Conservation (phyloP, 2,329 filamentous ascomycete genomes). For the Pyricularia pennisetigena region DNA sequence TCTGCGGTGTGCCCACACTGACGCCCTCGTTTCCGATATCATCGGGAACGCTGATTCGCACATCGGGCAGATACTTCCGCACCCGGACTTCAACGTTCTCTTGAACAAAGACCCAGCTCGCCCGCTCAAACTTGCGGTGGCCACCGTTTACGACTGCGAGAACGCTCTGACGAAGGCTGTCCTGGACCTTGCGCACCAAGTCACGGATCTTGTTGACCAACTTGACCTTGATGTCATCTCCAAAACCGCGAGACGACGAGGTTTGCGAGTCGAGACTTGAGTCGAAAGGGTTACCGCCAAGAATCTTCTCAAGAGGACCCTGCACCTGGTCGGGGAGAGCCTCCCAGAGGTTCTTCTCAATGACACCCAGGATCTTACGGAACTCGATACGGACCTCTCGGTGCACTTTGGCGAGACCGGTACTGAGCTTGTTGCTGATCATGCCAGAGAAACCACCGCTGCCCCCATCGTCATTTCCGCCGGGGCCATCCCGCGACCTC, state of each 20-base stretch:
- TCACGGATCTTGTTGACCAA: slow-evolving; percentile 32
- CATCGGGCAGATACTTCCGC: slow-evolving; percentile 33
- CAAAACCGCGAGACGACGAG: slow-evolving; percentile 24
- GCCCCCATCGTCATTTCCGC: slow-evolving; percentile 16
- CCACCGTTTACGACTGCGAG: slow-evolving; percentile 33
- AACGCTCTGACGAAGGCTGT: slow-evolving; percentile 32
- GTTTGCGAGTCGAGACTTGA: slow-evolving; percentile 24
- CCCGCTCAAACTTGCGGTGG: slow-evolving; percentile 34
- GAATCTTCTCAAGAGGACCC: slow-evolving; percentile 32
- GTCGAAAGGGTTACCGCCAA: slow-evolving; percentile 36
- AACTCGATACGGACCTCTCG: slow-evolving; percentile 35
- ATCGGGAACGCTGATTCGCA: slow-evolving; percentile 33
- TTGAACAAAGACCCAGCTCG: slow-evolving; percentile 36
- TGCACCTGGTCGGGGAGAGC: slow-evolving; percentile 31
- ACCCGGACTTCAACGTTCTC: slow-evolving; percentile 34
- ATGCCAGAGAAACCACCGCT: slow-evolving; percentile 30
- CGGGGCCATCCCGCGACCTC: slow-evolving; percentile 15
- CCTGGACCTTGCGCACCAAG: slow-evolving; percentile 33
- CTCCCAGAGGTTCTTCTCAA: slow-evolving; percentile 35
- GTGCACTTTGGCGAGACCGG: slow-evolving; percentile 31
- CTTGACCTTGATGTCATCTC: slow-evolving; percentile 32
- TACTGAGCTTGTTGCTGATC: slow-evolving; percentile 36
- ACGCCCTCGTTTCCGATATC: slow-evolving; percentile 37
- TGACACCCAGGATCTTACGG: slow-evolving; percentile 30
- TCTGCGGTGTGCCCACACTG: slow-evolving; percentile 25